These are phyloP conservation scores for Neolentinus lepideus DNA, from an alignment of 1,284 basidiomycete genomes.

Conservation along the genomic window DNA sequence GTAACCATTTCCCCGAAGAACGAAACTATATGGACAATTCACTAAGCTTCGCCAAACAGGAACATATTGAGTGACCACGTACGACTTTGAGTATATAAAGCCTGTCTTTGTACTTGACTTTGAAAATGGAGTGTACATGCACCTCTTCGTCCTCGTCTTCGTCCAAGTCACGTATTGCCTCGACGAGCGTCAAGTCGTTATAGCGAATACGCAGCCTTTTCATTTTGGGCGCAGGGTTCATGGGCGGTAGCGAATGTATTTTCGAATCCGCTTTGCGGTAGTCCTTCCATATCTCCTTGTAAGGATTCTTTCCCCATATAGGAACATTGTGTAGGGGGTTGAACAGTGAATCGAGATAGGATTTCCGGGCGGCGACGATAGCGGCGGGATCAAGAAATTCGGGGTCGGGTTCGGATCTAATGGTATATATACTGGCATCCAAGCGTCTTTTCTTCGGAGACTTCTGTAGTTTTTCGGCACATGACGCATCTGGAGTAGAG, in stretches of 20 bases:
- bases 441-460: no score
- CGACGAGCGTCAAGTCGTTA: neutral
- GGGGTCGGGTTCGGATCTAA: neutral
- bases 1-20: no score
- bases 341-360: neutral
- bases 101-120: neutral
- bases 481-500: neutral
- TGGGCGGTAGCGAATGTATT: neutral
- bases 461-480: neutral
- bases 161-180: neutral
- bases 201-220: neutral
- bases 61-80: no score
- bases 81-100: neutral
- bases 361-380: neutral
- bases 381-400: neutral
- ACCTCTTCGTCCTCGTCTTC: neutral
- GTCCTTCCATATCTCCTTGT: neutral
- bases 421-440: no score
- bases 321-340: neutral
- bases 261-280: neutral
- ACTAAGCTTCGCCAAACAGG: no score
- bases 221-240: neutral
- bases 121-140: neutral
- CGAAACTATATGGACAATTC: no score
- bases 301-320: neutral